These are phyloP conservation scores for Bipolaris sorokiniana DNA, from an alignment of 2,329 filamentous ascomycete species.

Conservation along the genomic window DNA sequence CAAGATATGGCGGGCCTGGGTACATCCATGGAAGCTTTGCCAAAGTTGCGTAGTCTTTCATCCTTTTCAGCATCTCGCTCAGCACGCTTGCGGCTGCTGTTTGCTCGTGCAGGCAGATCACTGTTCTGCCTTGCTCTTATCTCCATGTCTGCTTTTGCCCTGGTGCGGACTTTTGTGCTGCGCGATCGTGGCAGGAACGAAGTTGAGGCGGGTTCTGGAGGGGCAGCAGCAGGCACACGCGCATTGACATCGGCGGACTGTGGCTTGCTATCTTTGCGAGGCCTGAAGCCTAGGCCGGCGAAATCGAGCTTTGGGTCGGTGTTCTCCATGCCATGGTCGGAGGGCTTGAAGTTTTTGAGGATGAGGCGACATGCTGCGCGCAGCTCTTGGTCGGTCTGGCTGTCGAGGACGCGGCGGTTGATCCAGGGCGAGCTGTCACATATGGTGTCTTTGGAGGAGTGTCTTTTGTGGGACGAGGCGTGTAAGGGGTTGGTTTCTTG, in stretches of 20 bases:
- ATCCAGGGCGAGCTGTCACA: conserved; percentile 51
- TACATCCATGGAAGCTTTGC: conserved; percentile 31
- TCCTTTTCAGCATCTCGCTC: conserved; percentile 32
- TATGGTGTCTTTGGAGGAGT: conserved; percentile 41
- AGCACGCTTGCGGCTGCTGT: conserved; percentile 42
- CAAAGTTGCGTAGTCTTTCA: conserved; percentile 27
- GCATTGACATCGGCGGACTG: conserved; percentile 31
- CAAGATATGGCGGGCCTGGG: conserved; percentile 25
- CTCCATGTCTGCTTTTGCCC: conserved; percentile 34
- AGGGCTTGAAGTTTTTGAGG: conserved; percentile 50
- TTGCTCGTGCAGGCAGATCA: conserved; percentile 38
- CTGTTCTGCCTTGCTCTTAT: conserved; percentile 17
- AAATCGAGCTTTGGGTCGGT: conserved; percentile 48
- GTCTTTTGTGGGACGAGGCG: conserved; percentile 26
- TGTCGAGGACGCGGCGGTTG: conserved; percentile 52
- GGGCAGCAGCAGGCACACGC: conserved; percentile 38
- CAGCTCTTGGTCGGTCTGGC: conserved; percentile 53
- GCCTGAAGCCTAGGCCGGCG: conserved; percentile 26
- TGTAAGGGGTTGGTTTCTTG: conserved; percentile 30
- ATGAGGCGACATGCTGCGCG: conserved; percentile 55
- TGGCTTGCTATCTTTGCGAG: conserved; percentile 28
- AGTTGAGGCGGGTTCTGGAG: conserved; percentile 33
- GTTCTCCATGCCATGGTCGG: conserved; percentile 46
- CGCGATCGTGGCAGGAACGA: conserved; percentile 33
- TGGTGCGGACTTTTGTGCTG: conserved; percentile 30